These are phyloP conservation scores for Quercus phellos DNA, from an alignment of 331 rosid genomes.

Conservation along the genomic window DNA sequence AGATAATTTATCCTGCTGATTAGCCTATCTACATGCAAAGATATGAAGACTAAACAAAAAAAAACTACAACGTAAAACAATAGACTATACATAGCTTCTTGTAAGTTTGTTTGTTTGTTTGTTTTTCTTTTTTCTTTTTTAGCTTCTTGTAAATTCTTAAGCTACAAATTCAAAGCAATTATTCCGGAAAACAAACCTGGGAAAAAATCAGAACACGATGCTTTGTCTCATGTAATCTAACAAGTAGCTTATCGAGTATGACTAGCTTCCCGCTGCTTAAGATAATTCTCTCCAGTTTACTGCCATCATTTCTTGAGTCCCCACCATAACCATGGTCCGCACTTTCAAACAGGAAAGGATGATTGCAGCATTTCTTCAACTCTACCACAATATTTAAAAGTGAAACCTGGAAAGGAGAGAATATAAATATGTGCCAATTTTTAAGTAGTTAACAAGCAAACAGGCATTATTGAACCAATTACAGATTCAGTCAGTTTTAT, in stretches of 20 bases:
- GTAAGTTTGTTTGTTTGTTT: not conserved
- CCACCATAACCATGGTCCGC: constrained; percentile 99
- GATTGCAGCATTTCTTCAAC: constrained; percentile 98
- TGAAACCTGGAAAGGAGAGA: constrained; percentile 64
- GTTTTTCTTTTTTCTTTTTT: too few relatives aligned
- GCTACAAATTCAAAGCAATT: constrained; percentile 7
- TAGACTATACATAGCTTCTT: not conserved
- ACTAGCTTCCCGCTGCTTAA: constrained; percentile 97
- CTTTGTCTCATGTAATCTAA: constrained; percentile 86
- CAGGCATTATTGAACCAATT: not conserved
- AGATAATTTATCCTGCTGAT: not conserved
- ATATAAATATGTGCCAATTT: constrained; percentile 2
- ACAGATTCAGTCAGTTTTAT: not conserved
- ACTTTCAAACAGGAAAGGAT: constrained; percentile 97
- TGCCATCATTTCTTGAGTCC: constrained; percentile 64
- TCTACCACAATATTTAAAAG: constrained; percentile 96
- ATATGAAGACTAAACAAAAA: not conserved
- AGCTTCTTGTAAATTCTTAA: constrained; percentile 6
- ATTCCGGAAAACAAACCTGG: constrained; percentile 59
- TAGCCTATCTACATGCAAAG: not conserved
- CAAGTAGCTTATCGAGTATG: constrained; percentile 93
- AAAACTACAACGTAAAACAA: not conserved
- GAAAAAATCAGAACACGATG: constrained; percentile 96
- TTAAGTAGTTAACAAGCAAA: constrained; percentile 1
- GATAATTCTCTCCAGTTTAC: constrained; percentile 83